A percentile compares a stretch with the other conserved stretches of the same genome.
phyloP scores from a whole-genome alignment of 83 land plant genomes.

The Thuja plicata region DNA sequence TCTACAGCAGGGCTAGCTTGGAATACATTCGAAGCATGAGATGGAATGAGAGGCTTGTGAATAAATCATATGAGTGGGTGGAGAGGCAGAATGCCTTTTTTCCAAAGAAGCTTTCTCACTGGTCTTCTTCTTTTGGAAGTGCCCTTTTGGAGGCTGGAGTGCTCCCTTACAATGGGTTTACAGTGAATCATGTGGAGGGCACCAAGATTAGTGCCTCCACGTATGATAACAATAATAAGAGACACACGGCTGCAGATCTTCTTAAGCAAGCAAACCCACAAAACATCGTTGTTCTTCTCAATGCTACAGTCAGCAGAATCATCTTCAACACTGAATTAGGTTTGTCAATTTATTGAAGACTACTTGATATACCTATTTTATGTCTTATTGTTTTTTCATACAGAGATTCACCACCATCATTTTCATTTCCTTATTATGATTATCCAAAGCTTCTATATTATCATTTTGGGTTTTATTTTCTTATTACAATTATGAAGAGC shows the following conservation, averaged over 20 bases:
- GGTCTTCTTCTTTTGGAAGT: slow-evolving; percentile 59
- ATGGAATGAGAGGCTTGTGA: slow-evolving; percentile 39
- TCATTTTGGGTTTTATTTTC: too few species aligned
- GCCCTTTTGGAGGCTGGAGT: slow-evolving; percentile 63
- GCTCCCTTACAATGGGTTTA: slow-evolving; percentile 60
- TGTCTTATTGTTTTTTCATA: neutral
- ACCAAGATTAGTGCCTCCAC: slow-evolving; percentile 82
- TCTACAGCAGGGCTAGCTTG: slow-evolving; percentile 55
- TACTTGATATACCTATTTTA: too few species aligned
- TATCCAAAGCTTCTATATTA: too few species aligned
- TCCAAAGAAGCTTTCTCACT: slow-evolving; percentile 37
- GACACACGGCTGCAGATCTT: slow-evolving; percentile 87
- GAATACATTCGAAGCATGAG: slow-evolving; percentile 22
- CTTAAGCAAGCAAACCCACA: slow-evolving; percentile 41
- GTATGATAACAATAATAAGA: slow-evolving; percentile 48
- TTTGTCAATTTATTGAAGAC: neutral
- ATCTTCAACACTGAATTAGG: slow-evolving; percentile 30
- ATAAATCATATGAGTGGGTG: slow-evolving; percentile 72
- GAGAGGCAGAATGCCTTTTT: slow-evolving; percentile 52
- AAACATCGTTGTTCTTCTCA: slow-evolving; percentile 57
- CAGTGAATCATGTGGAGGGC: slow-evolving; percentile 54
- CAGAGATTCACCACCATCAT: too few species aligned
- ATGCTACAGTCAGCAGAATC: slow-evolving; percentile 63
- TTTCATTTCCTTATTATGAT: too few species aligned
- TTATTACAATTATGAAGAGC: too few species aligned